Evolutionary conservation across 495 filamentous ascomycete species (phyloP).

Genomic region (Penicillium antarcticum): DNA sequence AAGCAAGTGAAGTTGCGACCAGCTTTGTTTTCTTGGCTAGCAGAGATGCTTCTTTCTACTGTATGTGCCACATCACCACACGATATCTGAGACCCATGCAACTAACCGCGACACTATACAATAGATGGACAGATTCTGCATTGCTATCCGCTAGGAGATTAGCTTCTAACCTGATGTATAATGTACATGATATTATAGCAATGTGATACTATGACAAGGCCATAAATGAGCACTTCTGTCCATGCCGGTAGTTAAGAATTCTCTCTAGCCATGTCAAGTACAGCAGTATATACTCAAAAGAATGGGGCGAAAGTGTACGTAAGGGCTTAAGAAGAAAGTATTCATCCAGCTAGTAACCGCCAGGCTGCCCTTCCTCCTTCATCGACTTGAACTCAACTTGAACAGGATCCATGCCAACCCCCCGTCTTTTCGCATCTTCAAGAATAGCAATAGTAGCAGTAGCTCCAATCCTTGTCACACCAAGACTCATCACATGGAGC

Average conservation of each 20-base stretch:
- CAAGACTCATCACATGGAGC: slow-evolving; percentile 33
- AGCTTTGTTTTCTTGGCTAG: slow-evolving; percentile 60
- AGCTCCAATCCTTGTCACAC: slow-evolving; percentile 48
- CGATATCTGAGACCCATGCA: neutral
- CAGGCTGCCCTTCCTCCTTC: slow-evolving; percentile 13
- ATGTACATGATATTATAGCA: no score
- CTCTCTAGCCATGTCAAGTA: no score
- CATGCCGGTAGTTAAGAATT: neutral
- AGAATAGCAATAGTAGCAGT: slow-evolving; percentile 53
- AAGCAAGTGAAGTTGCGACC: slow-evolving; percentile 60
- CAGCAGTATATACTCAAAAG: no score
- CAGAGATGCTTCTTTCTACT: slow-evolving; percentile 51
- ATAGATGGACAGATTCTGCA: slow-evolving; percentile 53
- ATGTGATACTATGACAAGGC: no score
- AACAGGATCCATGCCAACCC: slow-evolving; percentile 39
- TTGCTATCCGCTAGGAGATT: slow-evolving; percentile 43
- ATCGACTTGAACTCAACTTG: slow-evolving; percentile 27
- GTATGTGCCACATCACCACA: slow-evolving; percentile 16
- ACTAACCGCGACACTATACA: neutral
- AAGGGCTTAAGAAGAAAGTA: no score
- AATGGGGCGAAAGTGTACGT: no score
- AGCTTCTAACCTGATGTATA: neutral
- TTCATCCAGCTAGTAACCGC: slow-evolving; percentile 15
- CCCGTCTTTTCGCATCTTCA: slow-evolving; percentile 49
- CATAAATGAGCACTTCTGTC: neutral